These are phyloP conservation scores for Chrysochromulina tobinii DNA, from an alignment of 78 protist genomes.

Conservation along the genomic window DNA sequence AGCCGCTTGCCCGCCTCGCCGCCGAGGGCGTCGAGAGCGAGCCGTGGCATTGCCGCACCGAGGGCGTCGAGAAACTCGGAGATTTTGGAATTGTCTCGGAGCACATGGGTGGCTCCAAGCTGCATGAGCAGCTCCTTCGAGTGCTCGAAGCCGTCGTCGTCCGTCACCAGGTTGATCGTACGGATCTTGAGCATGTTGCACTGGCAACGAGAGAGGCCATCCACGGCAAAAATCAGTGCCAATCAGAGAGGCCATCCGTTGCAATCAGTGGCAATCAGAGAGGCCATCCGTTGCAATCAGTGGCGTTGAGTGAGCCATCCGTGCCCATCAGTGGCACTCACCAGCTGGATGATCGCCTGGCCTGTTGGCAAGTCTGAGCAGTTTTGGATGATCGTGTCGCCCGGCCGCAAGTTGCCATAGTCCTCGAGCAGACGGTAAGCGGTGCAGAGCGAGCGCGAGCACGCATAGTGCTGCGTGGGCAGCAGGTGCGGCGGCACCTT, in stretches of 20 bases:
- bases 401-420: not conserved
- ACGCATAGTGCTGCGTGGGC: not conserved
- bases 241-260: no score
- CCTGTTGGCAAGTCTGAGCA: not conserved
- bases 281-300: no score
- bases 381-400: slow-evolving; percentile 17
- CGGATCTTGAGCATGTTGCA: slow-evolving; percentile 15
- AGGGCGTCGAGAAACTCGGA: not conserved
- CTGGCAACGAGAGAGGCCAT: no score
- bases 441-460: slow-evolving; percentile 26
- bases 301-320: no score
- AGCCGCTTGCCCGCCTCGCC: not conserved
- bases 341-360: slow-evolving; percentile 1
- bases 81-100: not conserved
- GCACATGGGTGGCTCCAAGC: slow-evolving; percentile 15
- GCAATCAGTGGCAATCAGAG: no score
- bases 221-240: no score
- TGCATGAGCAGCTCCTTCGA: not conserved
- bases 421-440: slow-evolving; percentile 26
- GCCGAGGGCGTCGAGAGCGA: not conserved
- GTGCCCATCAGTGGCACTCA: no score
- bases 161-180: not conserved
- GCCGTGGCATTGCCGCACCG: not conserved
- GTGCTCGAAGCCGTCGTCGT: slow-evolving; percentile 1
- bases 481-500: not conserved